A percentile compares a stretch with the other conserved stretches of the same genome.
These are phyloP conservation scores for Cucumis melo DNA, from an alignment of 306 rosid species.

Conservation along the genomic window DNA sequence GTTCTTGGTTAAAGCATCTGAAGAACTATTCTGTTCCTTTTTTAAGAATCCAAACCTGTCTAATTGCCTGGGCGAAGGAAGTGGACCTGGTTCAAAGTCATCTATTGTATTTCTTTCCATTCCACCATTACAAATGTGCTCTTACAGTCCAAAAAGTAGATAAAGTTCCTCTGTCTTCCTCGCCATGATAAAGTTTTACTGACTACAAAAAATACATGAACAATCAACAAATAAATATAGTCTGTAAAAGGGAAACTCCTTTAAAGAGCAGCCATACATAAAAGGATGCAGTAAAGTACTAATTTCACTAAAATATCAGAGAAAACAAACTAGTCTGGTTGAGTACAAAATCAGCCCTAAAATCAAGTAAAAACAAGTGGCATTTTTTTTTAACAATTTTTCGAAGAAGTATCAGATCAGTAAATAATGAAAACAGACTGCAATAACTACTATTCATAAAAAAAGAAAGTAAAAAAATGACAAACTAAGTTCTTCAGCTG, in stretches of 20 bases:
- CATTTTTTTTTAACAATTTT: not conserved
- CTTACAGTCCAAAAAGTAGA: constrained; percentile 15
- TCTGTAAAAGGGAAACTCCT: not conserved
- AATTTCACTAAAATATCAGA: not conserved
- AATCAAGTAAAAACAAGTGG: not conserved
- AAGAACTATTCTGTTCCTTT: constrained; percentile 39
- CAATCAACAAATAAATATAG: not conserved
- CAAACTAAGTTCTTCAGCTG: not conserved
- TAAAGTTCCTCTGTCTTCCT: constrained; percentile 9
- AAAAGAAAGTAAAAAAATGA: not conserved
- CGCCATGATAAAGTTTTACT: constrained; percentile 1
- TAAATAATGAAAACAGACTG: not conserved
- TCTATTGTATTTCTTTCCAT: constrained; percentile 76
- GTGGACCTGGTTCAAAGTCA: constrained; percentile 53
- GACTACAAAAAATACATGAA: not conserved
- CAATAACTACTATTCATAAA: not conserved
- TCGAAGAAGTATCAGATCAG: not conserved
- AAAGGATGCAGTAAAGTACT: not conserved
- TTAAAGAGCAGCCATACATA: not conserved
- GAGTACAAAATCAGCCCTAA: not conserved
- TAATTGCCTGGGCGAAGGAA: constrained; percentile 50
- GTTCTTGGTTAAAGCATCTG: constrained; percentile 42
- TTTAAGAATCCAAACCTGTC: constrained; percentile 90
- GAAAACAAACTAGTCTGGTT: not conserved
- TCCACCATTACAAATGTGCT: constrained; percentile 15